Evolutionary conservation across 2,329 filamentous ascomycete genomes (phyloP), one percentile per base, ranked within the genome.

Genomic region (Neofusicoccum laricinum): DNA sequence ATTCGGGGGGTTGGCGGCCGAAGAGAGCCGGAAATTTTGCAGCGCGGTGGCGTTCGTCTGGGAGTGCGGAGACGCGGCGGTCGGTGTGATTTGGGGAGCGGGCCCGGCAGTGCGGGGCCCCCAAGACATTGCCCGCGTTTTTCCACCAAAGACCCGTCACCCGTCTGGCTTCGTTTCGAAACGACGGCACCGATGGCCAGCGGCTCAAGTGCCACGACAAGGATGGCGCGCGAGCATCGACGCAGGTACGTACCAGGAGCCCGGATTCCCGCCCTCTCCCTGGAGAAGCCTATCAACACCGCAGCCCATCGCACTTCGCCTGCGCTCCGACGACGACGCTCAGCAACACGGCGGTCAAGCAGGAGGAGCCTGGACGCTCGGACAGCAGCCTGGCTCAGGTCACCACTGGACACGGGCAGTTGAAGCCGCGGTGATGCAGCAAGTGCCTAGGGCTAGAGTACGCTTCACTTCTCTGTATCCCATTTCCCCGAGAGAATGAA

Each of bases 61-160:
- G 32, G 7, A 38, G 32, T 38, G 51, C 17, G 51, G 19, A 41
- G 51, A 19, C 25, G 36, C 51, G 6, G 2, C 3, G 15, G 34
- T 25, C 8, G 6, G 38, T n/a, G 3, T 19, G 19, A 36, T 25
- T 1, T n/a, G 4, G 25, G 36, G n/a, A 17, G 51, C n/a, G 41
- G 51, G 51, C 19, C 51, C 51, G 51, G 30, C 36, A 55, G 10
- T 55, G 51, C 51, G 51, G 51, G 51, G 51, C 51, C 15, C 36
- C 51, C n/a, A 12, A 41, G 36, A 14, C 8, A 41, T 55, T 25
- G 12, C 51, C 3, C 25, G 51, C 34, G 21, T 55, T 55, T 41
- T 55, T 55, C 51, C 51, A 55, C 51, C 51, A 55, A 55, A 55
- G 51, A 55, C 25, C 8, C 12, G 10, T 15, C 15, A n/a, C 7